Conservation (phyloP, 345 rosid genomes). For the Hypericum perforatum region DNA sequence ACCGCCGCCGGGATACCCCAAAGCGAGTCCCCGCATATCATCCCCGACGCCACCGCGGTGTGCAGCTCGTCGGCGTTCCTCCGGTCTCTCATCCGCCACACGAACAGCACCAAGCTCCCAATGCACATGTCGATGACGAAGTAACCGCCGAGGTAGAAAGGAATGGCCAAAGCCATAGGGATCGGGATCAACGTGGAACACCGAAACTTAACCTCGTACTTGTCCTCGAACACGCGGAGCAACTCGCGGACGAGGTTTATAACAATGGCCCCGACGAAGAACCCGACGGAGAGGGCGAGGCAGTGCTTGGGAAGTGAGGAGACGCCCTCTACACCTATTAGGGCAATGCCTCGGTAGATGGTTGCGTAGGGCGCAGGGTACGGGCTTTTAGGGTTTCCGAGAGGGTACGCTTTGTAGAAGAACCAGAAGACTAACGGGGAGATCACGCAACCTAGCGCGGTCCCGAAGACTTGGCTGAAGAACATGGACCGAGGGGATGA, state of each 20-base stretch:
- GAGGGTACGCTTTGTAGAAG: slow-evolving; percentile 62
- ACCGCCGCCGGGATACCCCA: slow-evolving; percentile 90
- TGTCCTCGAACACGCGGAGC: slow-evolving; percentile 25
- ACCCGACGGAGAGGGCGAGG: slow-evolving; percentile 38
- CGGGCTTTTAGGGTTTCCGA: slow-evolving; percentile 54
- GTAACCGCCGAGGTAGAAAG: slow-evolving; percentile 77
- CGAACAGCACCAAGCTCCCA: slow-evolving; percentile 67
- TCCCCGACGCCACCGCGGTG: slow-evolving; percentile 76
- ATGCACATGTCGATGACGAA: slow-evolving; percentile 85
- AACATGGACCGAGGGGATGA: slow-evolving; percentile 89
- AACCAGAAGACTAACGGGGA: slow-evolving; percentile 76
- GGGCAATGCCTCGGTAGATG: slow-evolving; percentile 66
- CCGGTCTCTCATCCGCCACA: slow-evolving; percentile 52
- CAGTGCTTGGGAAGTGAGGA: slow-evolving; percentile 64
- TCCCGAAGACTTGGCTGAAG: slow-evolving; percentile 68
- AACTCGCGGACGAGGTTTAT: slow-evolving; percentile 33
- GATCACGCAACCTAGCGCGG: slow-evolving; percentile 57
- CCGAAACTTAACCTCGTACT: slow-evolving; percentile 20
- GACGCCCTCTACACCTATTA: slow-evolving; percentile 64
- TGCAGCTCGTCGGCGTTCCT: slow-evolving; percentile 42
- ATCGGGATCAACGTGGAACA: slow-evolving; percentile 55
- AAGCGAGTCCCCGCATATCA: slow-evolving; percentile 81
- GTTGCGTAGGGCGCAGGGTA: slow-evolving; percentile 75
- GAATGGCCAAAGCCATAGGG: slow-evolving; percentile 97
- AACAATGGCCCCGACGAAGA: slow-evolving; percentile 36